Base-by-base conservation (phyloP, 2,329 filamentous ascomycete genomes). In the Didymella glomerata region DNA sequence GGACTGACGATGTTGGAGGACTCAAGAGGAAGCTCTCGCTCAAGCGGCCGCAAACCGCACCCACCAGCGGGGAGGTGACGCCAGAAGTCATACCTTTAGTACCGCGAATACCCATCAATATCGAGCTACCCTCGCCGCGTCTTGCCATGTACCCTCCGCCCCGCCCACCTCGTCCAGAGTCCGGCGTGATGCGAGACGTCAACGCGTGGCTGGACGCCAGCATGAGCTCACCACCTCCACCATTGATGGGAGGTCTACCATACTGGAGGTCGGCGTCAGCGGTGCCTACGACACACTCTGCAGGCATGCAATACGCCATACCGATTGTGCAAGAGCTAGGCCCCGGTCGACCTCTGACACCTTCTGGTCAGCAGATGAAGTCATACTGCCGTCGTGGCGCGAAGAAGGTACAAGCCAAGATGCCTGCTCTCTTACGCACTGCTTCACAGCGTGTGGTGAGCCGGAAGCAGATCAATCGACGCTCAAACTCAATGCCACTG, bases 121-220 rank as follows among this genome's bases (percentile, higher is more conserved):
- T 64, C 4, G 63, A 62, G 24, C 57, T 55, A 2, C 51, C 60
- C 6, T 48, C 64, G 36, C 24, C 42, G 13, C 61, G 51, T 5
- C 60, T 63, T 20, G 52, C 58, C 7, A 51, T 54, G 16, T 55
- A 63, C 20, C 60, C 67, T 36, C 68, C 71, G n/a, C 61, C 63
- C 28, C 65, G 66, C 9, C 67, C 64, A 25, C 52, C 66, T 10
- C 63, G 73, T 54, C 68, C 72, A 25, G 62, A 70, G n/a, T 68
- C 73, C 0, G 62, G 52, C 34, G 57, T 70, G 11, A 61, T 71
- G 13, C 67, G 67, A 11, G 63, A 76, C 41, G 66, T 77, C 14
- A 66, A 73, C 46, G 72, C 69, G 44, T 76, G 74, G 74, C 62
- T 77, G 2, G 72, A 76, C 34, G 65, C 70, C 8, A 75, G 68